Evolutionary conservation across 768 basidiomycete genomes (phyloP).

Genomic region (Tremella fuciformis): DNA sequence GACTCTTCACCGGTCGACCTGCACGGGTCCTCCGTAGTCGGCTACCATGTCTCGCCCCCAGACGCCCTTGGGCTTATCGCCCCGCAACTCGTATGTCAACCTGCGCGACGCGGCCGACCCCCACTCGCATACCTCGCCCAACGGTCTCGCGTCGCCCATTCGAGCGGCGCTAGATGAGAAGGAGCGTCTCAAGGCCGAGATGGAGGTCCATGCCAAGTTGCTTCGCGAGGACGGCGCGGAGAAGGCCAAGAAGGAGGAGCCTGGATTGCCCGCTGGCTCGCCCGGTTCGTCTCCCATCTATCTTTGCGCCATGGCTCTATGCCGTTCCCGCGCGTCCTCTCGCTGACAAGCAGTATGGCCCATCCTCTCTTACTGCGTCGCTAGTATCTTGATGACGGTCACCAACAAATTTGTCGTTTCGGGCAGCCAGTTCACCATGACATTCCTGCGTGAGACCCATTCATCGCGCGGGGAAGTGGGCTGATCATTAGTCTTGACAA

Average conservation of each 20-base stretch:
- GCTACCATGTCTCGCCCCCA: conserved; percentile 28
- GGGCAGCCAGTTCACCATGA: conserved; percentile 91
- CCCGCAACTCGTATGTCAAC: conserved; percentile 42
- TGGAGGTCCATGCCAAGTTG: conserved; percentile 27
- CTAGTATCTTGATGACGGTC: conserved; percentile 94
- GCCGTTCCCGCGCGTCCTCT: too few relatives aligned
- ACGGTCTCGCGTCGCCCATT: conserved; percentile 19
- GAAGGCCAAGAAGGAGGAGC: conserved; percentile 40
- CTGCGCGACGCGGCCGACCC: conserved; percentile 21
- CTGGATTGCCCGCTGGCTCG: conserved; percentile 29
- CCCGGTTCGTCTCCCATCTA: conserved; percentile 27
- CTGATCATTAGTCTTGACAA: conserved; percentile 61
- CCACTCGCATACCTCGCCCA: conserved; percentile 6
- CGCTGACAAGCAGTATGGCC: conserved; percentile 61
- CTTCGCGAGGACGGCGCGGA: conserved; percentile 31
- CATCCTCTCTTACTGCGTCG: conserved; percentile 82
- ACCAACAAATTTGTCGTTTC: conserved; percentile 99
- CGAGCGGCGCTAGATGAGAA: conserved; percentile 28
- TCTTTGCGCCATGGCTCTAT: too few relatives aligned
- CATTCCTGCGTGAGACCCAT: conserved; percentile 63
- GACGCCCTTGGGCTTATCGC: conserved; percentile 35
- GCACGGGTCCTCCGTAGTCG: background rate
- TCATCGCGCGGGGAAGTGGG: background rate
- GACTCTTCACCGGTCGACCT: too few relatives aligned
- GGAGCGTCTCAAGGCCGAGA: conserved; percentile 30